These are phyloP conservation scores for Microcera coccophila DNA, from an alignment of 2,329 filamentous ascomycete species.

Conservation along the genomic window DNA sequence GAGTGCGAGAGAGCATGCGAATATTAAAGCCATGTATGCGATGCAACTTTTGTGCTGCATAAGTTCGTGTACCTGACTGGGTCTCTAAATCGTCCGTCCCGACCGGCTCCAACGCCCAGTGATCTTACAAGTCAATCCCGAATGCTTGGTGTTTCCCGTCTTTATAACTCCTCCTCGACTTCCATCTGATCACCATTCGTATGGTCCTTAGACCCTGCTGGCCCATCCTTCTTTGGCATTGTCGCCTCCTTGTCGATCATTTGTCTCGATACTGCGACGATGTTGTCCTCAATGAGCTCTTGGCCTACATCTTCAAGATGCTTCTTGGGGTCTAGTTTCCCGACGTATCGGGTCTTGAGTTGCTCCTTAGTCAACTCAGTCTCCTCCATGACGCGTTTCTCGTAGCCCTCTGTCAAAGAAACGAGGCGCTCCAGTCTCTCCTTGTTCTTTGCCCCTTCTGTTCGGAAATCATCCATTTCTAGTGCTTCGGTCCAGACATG, in stretches of 20 bases:
- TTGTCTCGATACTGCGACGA: constrained; percentile 94
- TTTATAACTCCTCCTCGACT: constrained; percentile 56
- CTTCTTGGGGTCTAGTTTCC: constrained; percentile 99
- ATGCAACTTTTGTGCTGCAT: constrained; percentile 22
- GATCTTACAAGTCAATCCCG: constrained; percentile 30
- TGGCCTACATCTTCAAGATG: constrained; percentile 96
- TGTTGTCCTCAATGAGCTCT: constrained; percentile 98
- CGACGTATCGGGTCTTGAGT: constrained; percentile 96
- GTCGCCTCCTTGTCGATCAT: constrained; percentile 99
- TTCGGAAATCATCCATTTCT: constrained; percentile 92
- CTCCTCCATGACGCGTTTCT: constrained; percentile 98
- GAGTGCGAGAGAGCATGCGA: constrained; percentile 3
- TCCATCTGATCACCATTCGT: constrained; percentile 64
- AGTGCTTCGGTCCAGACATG: constrained; percentile 98
- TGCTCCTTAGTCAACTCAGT: constrained; percentile 96
- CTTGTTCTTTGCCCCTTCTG: constrained; percentile 80
- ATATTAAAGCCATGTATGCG: constrained; percentile 17
- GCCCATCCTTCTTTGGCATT: constrained; percentile 67
- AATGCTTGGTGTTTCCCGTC: constrained; percentile 17
- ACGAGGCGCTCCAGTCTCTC: constrained; percentile 86
- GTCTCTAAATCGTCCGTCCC: constrained; percentile 27
- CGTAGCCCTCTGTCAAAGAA: constrained; percentile 87
- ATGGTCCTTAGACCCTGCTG: constrained; percentile 44
- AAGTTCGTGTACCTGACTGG: constrained; percentile 23
- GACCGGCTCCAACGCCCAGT: constrained; percentile 30